Conservation (phyloP, 768 basidiomycete genomes). For the Steccherinum ochraceum region DNA sequence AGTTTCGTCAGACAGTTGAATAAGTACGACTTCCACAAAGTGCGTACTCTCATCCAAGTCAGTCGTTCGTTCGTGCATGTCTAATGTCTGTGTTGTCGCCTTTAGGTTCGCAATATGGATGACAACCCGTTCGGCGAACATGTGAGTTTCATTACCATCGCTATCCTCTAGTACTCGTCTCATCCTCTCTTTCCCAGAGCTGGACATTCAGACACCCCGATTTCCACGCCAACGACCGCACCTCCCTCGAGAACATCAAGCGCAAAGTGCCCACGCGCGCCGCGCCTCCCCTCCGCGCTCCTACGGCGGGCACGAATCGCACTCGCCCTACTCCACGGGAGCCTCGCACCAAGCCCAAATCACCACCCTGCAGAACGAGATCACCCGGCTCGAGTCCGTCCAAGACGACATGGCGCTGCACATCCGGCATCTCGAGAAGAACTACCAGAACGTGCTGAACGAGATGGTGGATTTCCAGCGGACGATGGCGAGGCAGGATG, state of each 20-base stretch:
- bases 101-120: slow-evolving; percentile 72
- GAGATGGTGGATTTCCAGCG: slow-evolving; percentile 69
- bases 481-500: slow-evolving; percentile 77
- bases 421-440: slow-evolving; percentile 49
- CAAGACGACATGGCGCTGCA: slow-evolving; percentile 47
- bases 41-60: slow-evolving; percentile 15
- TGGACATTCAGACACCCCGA: slow-evolving; percentile 49
- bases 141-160: slow-evolving; percentile 21
- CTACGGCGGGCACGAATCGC: not conserved
- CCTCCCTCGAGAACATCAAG: slow-evolving; percentile 58
- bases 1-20: slow-evolving; percentile 88
- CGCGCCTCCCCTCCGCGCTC: slow-evolving; percentile 29
- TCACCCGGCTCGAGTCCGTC: slow-evolving; percentile 19
- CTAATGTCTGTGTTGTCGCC: slow-evolving; percentile 3
- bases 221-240: slow-evolving; percentile 41
- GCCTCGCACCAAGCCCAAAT: slow-evolving; percentile 30
- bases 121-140: slow-evolving; percentile 65
- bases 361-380: slow-evolving; percentile 5
- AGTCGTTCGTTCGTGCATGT: not conserved
- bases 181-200: slow-evolving; percentile 17
- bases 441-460: slow-evolving; percentile 59
- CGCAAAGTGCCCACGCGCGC: slow-evolving; percentile 53
- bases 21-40: slow-evolving; percentile 96
- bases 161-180: slow-evolving; percentile 3
- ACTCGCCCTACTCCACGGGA: not conserved